Evolutionary conservation across 1,284 basidiomycete species (phyloP).

Genomic region (Peniophora sp.): DNA sequence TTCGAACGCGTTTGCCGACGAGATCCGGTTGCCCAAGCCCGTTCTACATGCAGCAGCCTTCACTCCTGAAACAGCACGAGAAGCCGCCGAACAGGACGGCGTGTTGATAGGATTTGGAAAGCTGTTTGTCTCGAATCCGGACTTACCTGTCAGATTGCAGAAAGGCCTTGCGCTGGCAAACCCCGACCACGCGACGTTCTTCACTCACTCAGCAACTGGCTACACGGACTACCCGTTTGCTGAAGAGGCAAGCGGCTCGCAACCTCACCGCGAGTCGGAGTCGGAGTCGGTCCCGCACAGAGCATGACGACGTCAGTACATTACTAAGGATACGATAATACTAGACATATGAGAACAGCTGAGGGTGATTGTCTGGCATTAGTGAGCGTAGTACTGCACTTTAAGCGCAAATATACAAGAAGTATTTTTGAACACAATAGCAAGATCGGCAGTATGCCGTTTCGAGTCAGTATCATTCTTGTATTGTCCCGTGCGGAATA

Average conservation of each 20-base stretch:
- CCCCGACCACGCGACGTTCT: neutral
- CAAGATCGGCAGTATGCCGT: no score
- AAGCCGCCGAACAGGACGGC: slow-evolving; percentile 14
- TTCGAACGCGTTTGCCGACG: slow-evolving; percentile 19
- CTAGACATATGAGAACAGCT: no score
- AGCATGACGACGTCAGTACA: no score
- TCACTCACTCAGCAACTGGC: neutral
- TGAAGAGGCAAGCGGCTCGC: neutral
- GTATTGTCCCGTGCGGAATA: no score
- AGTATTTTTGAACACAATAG: no score
- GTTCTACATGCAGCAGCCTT: slow-evolving; percentile 28
- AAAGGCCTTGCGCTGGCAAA: neutral
- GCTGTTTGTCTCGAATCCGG: slow-evolving; percentile 32
- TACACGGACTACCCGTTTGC: neutral
- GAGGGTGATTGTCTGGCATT: no score
- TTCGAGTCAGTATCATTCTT: no score
- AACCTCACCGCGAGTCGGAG: no score
- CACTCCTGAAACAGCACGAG: slow-evolving; percentile 6
- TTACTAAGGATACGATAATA: no score
- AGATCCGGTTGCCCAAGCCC: slow-evolving; percentile 15
- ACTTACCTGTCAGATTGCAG: neutral
- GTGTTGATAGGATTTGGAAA: slow-evolving; percentile 36
- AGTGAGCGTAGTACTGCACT: no score
- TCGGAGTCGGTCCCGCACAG: no score
- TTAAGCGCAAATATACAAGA: no score